Evolutionary conservation across 345 rosid genomes (phyloP).

Genomic region (Salix purpurea): DNA sequence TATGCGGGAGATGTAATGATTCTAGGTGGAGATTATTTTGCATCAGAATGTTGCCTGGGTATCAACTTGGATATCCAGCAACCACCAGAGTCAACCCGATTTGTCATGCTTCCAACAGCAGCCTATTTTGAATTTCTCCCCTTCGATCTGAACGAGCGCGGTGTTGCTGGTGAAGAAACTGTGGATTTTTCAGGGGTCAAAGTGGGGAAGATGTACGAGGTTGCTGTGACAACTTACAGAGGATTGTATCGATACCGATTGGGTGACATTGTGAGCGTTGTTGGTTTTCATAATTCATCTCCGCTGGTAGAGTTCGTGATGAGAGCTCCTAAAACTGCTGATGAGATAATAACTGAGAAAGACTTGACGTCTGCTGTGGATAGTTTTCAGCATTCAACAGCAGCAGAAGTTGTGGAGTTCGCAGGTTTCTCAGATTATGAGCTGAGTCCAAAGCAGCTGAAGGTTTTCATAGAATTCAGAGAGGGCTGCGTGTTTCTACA

Average conservation of each 20-base stretch:
- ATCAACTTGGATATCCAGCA: constrained; percentile 40
- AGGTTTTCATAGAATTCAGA: constrained; percentile 33
- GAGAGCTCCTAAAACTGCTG: constrained; percentile 42
- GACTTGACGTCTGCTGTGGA: constrained; percentile 41
- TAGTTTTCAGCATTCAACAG: constrained; percentile 24
- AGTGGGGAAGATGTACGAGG: constrained; percentile 45
- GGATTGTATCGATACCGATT: constrained; percentile 46
- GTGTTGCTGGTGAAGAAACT: constrained; percentile 24
- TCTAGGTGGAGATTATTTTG: constrained; percentile 46
- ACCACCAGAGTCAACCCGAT: constrained; percentile 37
- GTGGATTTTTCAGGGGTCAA: constrained; percentile 38
- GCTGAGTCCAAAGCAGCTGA: constrained; percentile 27
- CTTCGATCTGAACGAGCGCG: constrained; percentile 20
- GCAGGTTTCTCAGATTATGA: constrained; percentile 29
- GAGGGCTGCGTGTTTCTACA: constrained; percentile 14
- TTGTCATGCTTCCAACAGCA: constrained; percentile 40
- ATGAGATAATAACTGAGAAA: constrained; percentile 35
- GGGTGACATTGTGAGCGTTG: constrained; percentile 46
- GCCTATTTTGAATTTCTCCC: constrained; percentile 54
- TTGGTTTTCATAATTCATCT: constrained; percentile 41
- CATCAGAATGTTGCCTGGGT: constrained; percentile 45
- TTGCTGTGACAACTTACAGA: constrained; percentile 41
- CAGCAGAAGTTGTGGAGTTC: constrained; percentile 33
- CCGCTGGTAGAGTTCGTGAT: constrained; percentile 43
- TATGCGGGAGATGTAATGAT: constrained; percentile 39